These are phyloP conservation scores for Kodamaea plutei DNA, from an alignment of 1,139 yeast genomes.

Conservation along the genomic window DNA sequence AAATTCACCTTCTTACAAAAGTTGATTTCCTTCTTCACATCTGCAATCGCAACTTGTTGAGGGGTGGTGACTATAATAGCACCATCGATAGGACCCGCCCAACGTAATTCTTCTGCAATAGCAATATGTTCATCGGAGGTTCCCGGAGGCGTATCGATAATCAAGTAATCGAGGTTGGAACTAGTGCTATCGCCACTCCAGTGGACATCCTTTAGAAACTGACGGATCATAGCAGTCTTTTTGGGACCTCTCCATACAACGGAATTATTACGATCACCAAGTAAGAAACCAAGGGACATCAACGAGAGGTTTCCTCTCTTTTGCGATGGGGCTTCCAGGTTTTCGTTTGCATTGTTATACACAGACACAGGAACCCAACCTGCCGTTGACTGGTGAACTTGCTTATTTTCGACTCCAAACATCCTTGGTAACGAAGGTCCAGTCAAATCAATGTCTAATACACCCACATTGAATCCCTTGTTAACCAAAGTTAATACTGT, in stretches of 20 bases:
- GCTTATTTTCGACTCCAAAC: conserved; percentile 83
- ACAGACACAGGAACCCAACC: conserved; percentile 91
- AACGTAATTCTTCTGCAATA: conserved; percentile 82
- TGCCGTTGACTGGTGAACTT: conserved; percentile 73
- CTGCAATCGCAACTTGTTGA: conserved; percentile 54
- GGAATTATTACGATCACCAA: conserved; percentile 79
- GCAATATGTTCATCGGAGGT: conserved; percentile 98
- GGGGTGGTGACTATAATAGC: conserved; percentile 49
- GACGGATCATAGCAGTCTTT: conserved; percentile 96
- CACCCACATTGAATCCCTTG: conserved; percentile 80
- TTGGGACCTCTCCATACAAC: conserved; percentile 99
- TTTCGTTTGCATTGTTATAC: conserved; percentile 14
- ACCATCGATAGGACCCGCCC: conserved; percentile 45
- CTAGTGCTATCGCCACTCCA: conserved; percentile 64
- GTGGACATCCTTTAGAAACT: conserved; percentile 81
- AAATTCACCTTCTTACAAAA: conserved; percentile 45
- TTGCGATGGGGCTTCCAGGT: too few relatives aligned
- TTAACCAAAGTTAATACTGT: conserved; percentile 73
- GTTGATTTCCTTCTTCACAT: conserved; percentile 47
- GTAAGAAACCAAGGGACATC: conserved; percentile 88
- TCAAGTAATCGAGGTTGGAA: conserved; percentile 60
- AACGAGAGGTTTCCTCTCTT: conserved; percentile 44
- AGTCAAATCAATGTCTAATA: conserved; percentile 88
- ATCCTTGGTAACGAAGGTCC: conserved; percentile 97
- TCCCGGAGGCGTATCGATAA: conserved; percentile 98